Evolutionary conservation across 345 rosid species (phyloP).

Genomic region (Pistacia integerrima): DNA sequence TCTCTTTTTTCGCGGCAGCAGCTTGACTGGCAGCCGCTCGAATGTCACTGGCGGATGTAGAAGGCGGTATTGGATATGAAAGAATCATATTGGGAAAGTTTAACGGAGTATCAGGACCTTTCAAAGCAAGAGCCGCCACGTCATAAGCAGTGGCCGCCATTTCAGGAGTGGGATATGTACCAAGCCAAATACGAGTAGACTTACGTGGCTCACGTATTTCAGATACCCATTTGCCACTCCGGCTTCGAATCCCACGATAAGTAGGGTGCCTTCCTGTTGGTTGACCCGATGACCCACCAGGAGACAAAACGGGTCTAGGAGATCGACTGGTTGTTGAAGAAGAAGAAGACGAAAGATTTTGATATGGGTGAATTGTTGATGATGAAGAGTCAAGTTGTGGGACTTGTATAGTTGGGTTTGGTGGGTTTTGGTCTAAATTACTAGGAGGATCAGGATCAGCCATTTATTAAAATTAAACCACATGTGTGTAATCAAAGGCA

Average conservation of each 20-base stretch:
- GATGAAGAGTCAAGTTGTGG: constrained; percentile 17
- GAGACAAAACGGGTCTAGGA: constrained; percentile 24
- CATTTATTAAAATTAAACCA: constrained; percentile 6
- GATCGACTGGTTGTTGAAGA: constrained; percentile 18
- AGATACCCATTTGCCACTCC: constrained; percentile 84
- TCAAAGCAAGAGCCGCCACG: constrained; percentile 73
- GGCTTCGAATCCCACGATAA: constrained; percentile 58
- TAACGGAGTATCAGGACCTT: constrained; percentile 55
- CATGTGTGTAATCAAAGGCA: background rate
- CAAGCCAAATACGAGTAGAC: constrained; percentile 70
- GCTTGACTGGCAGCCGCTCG: constrained; percentile 63
- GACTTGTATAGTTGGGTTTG: constrained; percentile 10
- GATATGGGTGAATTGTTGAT: constrained; percentile 4
- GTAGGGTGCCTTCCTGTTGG: constrained; percentile 40
- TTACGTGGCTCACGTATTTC: constrained; percentile 83
- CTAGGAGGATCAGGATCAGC: constrained; percentile 24
- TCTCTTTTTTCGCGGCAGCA: constrained; percentile 39
- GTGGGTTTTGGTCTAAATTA: background rate
- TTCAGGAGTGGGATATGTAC: constrained; percentile 68
- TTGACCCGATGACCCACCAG: constrained; percentile 19
- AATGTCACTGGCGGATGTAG: constrained; percentile 54
- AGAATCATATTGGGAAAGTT: constrained; percentile 53
- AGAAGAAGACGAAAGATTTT: constrained; percentile 16
- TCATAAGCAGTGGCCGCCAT: constrained; percentile 88
- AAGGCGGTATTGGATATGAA: constrained; percentile 51